Evolutionary conservation across 371 early-diverging fungal genomes (phyloP), one percentile per base, ranked within the genome.

Genomic region (Fennellomyces sp.): DNA sequence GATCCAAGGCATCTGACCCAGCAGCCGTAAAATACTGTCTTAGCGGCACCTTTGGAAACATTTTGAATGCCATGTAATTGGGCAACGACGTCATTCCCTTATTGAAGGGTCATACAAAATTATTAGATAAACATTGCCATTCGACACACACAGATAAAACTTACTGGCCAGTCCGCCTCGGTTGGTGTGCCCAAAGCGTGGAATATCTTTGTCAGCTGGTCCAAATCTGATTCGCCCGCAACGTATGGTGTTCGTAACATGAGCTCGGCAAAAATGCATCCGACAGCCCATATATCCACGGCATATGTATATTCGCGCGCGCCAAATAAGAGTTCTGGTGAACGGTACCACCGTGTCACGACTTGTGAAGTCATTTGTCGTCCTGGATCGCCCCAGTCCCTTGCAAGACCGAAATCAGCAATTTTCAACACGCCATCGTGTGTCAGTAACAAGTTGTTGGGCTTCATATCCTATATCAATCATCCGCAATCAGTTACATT

Each of bases 351-450:
- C 66, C 91, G 78, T 28, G 98, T 95, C 2, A 99, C 98, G 8
- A 98, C 97, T 68, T 95, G 91, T 10, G 95, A 88, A 1, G 97
- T 94, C 94, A 97, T 92, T 29, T 78, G 76, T 57, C 81, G 81
- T 8, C 77, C 76, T 8, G 92, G 88, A 71, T 97, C 93, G 28
- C 93, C 97, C 86, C 84, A 98, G 62, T 94, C 92, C 30, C 98
- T 71, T 28, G 99, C 94, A 26, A 99, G 78, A 76, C 99, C 99
- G 81, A 99, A 99, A 94, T 99, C 99, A 0, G 99, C 99, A 71
- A 99, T 80, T 69, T 99, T 99, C 30, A 99, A 75, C 58, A 90
- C 87, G 3, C 99, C 99, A 67, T 91, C 88, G 7, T 73, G 75
- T 0, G 90, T 90, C n/a, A 99, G 73, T 55, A 99, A 78, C 80